Conservation (phyloP, 2,329 filamentous ascomycete genomes). For the Venturia aucupariae region DNA sequence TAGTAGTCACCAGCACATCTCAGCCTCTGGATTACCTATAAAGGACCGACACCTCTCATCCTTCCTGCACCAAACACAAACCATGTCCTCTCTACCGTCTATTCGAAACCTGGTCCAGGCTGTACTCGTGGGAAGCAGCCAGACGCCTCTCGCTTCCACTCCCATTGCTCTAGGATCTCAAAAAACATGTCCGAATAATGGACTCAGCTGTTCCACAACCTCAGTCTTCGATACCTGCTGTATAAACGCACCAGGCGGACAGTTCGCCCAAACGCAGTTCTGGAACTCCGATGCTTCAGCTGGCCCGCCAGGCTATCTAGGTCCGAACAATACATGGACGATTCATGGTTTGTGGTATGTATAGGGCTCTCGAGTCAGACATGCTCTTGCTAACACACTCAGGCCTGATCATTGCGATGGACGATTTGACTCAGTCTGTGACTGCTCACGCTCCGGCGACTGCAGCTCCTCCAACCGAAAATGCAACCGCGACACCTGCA, state of each 20-base stretch:
- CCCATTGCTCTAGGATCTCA: not conserved
- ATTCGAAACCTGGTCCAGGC: not conserved
- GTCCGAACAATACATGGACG: slow-evolving; percentile 19
- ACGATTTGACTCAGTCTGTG: slow-evolving; percentile 14
- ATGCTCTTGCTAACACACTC: not conserved
- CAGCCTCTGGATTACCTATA: not conserved
- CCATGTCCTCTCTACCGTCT: slow-evolving; percentile 5
- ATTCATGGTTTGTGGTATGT: slow-evolving; percentile 20
- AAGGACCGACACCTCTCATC: not conserved
- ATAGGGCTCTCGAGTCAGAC: not conserved
- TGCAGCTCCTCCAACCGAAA: slow-evolving; percentile 17
- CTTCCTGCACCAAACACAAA: not conserved
- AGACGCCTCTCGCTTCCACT: not conserved
- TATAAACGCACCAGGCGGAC: slow-evolving; percentile 15
- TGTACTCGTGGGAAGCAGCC: not conserved
- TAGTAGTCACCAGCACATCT: not conserved
- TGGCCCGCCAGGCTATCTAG: slow-evolving; percentile 14
- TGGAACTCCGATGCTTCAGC: slow-evolving; percentile 21
- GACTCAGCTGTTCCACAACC: slow-evolving; percentile 8
- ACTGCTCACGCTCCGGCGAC: slow-evolving; percentile 14
- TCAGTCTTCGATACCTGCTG: slow-evolving; percentile 12
- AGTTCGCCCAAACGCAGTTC: slow-evolving; percentile 21
- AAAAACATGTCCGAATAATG: slow-evolving; percentile 9
- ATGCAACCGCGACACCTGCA: slow-evolving; percentile 17
- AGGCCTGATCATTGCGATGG: slow-evolving; percentile 21